Conservation (phyloP, 495 filamentous ascomycete species). For the Penicillium cinerascens region DNA sequence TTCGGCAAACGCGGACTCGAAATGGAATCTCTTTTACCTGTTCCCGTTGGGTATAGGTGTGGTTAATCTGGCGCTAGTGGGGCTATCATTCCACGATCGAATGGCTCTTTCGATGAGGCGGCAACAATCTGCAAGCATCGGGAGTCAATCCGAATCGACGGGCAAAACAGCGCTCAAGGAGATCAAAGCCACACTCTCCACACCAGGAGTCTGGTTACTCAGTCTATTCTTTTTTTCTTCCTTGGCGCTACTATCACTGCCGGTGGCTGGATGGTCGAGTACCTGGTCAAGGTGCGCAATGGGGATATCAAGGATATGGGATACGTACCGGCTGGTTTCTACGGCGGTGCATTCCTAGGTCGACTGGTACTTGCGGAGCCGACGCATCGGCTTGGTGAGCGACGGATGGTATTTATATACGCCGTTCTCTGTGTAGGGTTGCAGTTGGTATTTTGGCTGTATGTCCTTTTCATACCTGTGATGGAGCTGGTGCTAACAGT, state of each 20-base stretch:
- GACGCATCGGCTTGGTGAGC: slow-evolving; percentile 28
- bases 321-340: slow-evolving; percentile 29
- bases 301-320: slow-evolving; percentile 32
- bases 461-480: not conserved
- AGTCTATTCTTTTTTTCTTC: slow-evolving; percentile 36
- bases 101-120: slow-evolving; percentile 6
- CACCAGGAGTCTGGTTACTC: slow-evolving; percentile 26
- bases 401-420: slow-evolving; percentile 30
- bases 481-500: not conserved
- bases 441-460: slow-evolving; percentile 35
- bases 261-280: slow-evolving; percentile 36
- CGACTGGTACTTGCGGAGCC: slow-evolving; percentile 27
- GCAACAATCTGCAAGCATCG: not conserved
- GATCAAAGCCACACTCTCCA: slow-evolving; percentile 22
- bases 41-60: slow-evolving; percentile 26
- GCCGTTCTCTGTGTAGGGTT: slow-evolving; percentile 27
- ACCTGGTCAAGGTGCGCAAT: slow-evolving; percentile 27
- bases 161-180: slow-evolving; percentile 14
- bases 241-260: slow-evolving; percentile 28
- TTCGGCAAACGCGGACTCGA: slow-evolving; percentile 15
- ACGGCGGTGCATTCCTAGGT: slow-evolving; percentile 27
- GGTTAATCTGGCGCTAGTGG: slow-evolving; percentile 17
- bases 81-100: slow-evolving; percentile 22
- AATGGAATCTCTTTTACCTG: slow-evolving; percentile 27
- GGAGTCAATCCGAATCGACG: not conserved